Evolutionary conservation across 2,329 filamentous ascomycete genomes (phyloP), one percentile per base, ranked within the genome.

Genomic region (Diplodia seriata): DNA sequence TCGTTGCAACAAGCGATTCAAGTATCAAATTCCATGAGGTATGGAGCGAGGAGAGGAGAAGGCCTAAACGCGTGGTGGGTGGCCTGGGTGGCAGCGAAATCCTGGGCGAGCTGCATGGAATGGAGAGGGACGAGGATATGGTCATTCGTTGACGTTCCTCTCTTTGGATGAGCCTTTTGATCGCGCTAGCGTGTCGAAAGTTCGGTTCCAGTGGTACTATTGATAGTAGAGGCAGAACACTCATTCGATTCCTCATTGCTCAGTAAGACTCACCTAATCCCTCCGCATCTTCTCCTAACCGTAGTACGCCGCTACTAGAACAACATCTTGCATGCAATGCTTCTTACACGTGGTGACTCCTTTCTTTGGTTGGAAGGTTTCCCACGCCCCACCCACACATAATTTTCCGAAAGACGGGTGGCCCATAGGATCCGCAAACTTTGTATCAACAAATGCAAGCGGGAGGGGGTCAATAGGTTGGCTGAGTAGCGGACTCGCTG

Each of bases 21-120:
- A 96, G 88, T 73, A 91, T 98, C 78, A 95, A 95, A 76, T 98
- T 98, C 74, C 93, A 98, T 78, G 94, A 98, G 80, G 89, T 99
- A 12, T 98, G 94, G 95, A 85, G 86, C n/a, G 86, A 87, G 72
- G 89, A 86, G 74, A 80, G 82, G 9, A 83, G 81, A 51, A 88
- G 91, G 2, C 82, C 71, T 51, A 70, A 70, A 69, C 71, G 70
- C 18, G 51, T 70, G 43, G 81, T 70, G 36, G 80, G 59, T 15
- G 68, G 92, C 70, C 81, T 97, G 29, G 92, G 91, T 14, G 91
- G 93, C 4, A 96, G 93, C 79, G 89, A 91, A 76, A 96, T 97
- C 70, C 84, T 97, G 38, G 93, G 97, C 76, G 88, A 88, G 23
- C 81, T 93, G 67, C 90, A 96, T 76, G 92, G 92, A 3, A 90